Base-by-base conservation (phyloP, 495 filamentous ascomycete species). In the Talaromyces thailandensis region DNA sequence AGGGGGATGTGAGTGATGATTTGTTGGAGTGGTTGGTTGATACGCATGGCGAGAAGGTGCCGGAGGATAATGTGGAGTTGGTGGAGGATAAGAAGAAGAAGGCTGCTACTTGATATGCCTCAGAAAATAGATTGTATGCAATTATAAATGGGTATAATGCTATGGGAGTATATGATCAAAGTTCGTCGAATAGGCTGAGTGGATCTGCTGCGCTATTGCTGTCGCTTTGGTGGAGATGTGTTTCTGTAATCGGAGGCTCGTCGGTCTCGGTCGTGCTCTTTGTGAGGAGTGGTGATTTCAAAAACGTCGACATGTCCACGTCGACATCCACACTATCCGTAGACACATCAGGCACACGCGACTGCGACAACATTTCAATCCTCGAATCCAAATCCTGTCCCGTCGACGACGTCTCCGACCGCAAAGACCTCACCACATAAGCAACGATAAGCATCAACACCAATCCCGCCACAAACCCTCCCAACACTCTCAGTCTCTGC, bases 1-100 rank as follows among this genome's bases (percentile, higher is more conserved):
- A 99, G 74, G 94, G 94, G 14, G 94, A 99, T 76, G 85, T 97
- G 65, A 95, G 92, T 72, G 92, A 92, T 70, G 94, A 98, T 73
- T 88, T 99, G 60, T 84, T 88, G 66, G 95, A 98, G 66, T 97
- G 90, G 78, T 71, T 99, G 62, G 72, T 88, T 64, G 93, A 97
- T 71, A 86, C 87, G 66, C 93, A 96, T 70, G 85, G 84, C 67
- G 82, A 86, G 43, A 79, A 85, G 61, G 87, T 98, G 56, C 93
- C 94, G 5, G 90, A 94, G 71, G 90, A 92, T 69, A 97, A 98
- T 76, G 88, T 98, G 63, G 95, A 98, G 73, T 75, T 91, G 65
- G 84, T 97, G 14, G 92, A 96, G 75, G 91, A 95, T 71, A 94
- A 93, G 83, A 93, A 93, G 82, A 93, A 93, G 82, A 92, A 92